These are phyloP conservation scores for Backusella luteola DNA, from an alignment of 192 early-diverging fungal species.

Conservation along the genomic window DNA sequence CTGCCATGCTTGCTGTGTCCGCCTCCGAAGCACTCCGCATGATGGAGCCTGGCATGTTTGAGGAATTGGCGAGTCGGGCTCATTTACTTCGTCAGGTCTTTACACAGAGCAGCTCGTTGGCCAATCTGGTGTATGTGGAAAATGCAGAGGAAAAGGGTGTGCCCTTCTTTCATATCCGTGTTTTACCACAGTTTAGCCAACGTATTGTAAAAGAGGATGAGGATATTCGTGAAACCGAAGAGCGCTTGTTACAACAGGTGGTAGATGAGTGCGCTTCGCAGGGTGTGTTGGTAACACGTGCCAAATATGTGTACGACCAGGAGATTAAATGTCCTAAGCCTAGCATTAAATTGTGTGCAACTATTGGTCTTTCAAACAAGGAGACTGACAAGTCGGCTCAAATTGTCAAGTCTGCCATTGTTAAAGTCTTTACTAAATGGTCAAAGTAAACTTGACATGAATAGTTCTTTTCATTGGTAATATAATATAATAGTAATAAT, in stretches of 20 bases:
- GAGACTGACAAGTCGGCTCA: conserved; percentile 84
- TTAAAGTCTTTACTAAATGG: conserved; percentile 49
- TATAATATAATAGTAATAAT: neutral
- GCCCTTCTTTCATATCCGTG: conserved; percentile 78
- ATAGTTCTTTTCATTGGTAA: neutral
- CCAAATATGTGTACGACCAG: conserved; percentile 85
- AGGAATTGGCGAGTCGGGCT: conserved; percentile 62
- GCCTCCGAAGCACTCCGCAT: conserved; percentile 82
- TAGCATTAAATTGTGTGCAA: conserved; percentile 81
- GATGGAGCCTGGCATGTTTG: conserved; percentile 48
- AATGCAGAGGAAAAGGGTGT: conserved; percentile 18
- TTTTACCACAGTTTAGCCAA: conserved; percentile 42
- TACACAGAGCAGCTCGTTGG: conserved; percentile 21
- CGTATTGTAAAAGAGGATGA: conserved; percentile 15
- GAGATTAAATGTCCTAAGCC: conserved; percentile 74
- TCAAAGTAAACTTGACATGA: conserved; percentile 10
- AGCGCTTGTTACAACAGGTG: conserved; percentile 74
- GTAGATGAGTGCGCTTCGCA: conserved; percentile 75
- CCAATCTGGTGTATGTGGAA: conserved; percentile 18
- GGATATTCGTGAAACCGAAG: conserved; percentile 64
- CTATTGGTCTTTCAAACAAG: conserved; percentile 73
- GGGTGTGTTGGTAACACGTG: conserved; percentile 82
- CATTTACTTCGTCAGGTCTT: conserved; percentile 49
- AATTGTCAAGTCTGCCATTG: conserved; percentile 71
- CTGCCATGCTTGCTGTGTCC: conserved; percentile 87